A percentile compares a stretch with the other conserved stretches of the same genome.
Conservation (phyloP, 208 protist genomes). For the Leishmania guyanensis region DNA sequence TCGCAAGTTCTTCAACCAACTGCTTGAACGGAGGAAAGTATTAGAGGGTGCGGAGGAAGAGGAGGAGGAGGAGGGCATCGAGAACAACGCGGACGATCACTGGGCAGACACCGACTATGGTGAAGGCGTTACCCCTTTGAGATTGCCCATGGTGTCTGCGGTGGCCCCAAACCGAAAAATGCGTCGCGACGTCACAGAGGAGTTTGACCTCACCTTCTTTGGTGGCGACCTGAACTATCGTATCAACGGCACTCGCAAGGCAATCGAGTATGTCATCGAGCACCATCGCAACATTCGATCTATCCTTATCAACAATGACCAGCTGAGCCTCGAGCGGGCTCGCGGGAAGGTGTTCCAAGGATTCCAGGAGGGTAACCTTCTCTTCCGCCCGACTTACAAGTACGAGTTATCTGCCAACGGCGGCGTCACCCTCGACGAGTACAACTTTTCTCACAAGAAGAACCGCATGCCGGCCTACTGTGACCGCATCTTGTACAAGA, state of each 20-base stretch:
- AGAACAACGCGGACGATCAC: conserved; percentile 4
- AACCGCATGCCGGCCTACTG: conserved; percentile 84
- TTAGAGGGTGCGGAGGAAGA: conserved; percentile 13
- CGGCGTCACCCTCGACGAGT: conserved; percentile 46
- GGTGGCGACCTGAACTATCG: conserved; percentile 97
- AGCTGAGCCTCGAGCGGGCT: conserved; percentile 85
- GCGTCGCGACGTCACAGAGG: conserved; percentile 80
- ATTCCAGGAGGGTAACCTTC: conserved; percentile 86
- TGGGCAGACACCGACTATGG: conserved; percentile 10
- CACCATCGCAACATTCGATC: conserved; percentile 65
- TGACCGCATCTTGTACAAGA: conserved; percentile 85
- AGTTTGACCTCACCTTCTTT: conserved; percentile 93
- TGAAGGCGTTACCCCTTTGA: conserved; percentile 15
- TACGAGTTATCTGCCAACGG: conserved; percentile 58
- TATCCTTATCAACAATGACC: conserved; percentile 89
- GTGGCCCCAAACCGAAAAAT: neutral
- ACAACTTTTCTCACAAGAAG: conserved; percentile 73
- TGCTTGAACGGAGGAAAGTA: conserved; percentile 5
- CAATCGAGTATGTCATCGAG: conserved; percentile 80
- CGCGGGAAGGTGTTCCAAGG: conserved; percentile 77
- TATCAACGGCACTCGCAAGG: conserved; percentile 84
- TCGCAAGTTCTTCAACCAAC: conserved; percentile 37
- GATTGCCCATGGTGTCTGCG: conserved; percentile 18
- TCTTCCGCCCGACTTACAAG: conserved; percentile 95
- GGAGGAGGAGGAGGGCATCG: conserved; percentile 14